Conservation (phyloP, 1,284 basidiomycete species). For the Sparassis latifolia region DNA sequence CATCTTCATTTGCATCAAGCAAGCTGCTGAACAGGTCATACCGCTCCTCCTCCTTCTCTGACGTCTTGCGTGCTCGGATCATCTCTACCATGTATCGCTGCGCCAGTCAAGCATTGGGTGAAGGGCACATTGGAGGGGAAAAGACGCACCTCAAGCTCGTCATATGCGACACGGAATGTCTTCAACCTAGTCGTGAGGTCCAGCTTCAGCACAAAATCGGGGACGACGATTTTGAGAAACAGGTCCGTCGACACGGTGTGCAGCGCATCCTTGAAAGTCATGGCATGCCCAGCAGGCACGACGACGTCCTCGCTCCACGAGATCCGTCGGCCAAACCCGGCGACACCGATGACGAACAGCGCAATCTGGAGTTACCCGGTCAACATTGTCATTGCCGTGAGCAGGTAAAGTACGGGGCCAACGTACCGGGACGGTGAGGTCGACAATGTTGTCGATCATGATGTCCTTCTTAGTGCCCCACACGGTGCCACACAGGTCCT, state of each 20-base stretch:
- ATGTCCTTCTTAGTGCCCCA: constrained; percentile 28
- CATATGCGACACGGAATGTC: constrained; percentile 33
- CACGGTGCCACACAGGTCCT: constrained; percentile 30
- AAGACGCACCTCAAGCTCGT: constrained; percentile 40
- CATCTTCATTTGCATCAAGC: constrained; percentile 40
- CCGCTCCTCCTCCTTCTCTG: constrained; percentile 34
- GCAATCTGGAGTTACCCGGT: constrained; percentile 35
- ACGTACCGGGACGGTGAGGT: constrained; percentile 42
- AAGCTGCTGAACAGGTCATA: constrained; percentile 53
- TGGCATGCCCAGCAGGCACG: constrained; percentile 38
- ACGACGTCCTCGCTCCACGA: constrained; percentile 41
- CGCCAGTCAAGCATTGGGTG: neutral
- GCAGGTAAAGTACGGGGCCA: neutral
- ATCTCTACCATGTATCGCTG: constrained; percentile 52
- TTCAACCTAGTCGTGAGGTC: constrained; percentile 33
- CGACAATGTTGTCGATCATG: constrained; percentile 26
- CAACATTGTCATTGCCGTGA: neutral
- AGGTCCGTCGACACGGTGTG: constrained; percentile 39
- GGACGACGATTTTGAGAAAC: constrained; percentile 36
- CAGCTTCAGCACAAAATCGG: constrained; percentile 33
- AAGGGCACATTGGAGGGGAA: neutral
- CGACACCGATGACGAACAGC: constrained; percentile 48
- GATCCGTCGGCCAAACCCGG: constrained; percentile 51
- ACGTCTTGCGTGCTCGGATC: constrained; percentile 37
- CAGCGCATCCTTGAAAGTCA: constrained; percentile 53